Conservation (phyloP, 768 basidiomycete species). For the Gymnopilus junonius region DNA sequence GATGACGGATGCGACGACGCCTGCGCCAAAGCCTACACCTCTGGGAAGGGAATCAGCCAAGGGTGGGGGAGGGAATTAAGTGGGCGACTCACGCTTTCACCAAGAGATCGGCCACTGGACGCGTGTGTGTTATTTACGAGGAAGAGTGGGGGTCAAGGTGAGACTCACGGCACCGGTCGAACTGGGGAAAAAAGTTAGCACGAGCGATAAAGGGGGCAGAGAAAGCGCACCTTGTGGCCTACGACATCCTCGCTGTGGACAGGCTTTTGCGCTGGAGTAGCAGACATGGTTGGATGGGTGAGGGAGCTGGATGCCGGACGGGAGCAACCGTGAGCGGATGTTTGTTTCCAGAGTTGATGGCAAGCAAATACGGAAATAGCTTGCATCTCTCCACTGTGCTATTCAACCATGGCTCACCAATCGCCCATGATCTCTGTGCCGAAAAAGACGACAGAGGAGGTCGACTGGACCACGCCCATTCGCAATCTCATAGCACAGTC, state of each 20-base stretch:
- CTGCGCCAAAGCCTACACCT: conserved; percentile 87
- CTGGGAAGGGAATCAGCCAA: conserved; percentile 40
- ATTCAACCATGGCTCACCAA: conserved; percentile 73
- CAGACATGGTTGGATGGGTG: conserved; percentile 42
- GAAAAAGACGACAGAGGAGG: conserved; percentile 93
- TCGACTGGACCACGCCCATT: conserved; percentile 94
- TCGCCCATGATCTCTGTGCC: conserved; percentile 93
- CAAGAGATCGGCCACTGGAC: conserved; percentile 45
- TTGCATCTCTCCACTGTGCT: too few relatives aligned
- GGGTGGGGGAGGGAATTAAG: neutral
- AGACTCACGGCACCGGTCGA: conserved; percentile 83
- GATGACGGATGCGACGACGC: conserved; percentile 88
- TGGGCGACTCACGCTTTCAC: conserved; percentile 76
- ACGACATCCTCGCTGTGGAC: conserved; percentile 89
- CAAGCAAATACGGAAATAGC: conserved; percentile 22
- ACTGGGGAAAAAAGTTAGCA: too few relatives aligned
- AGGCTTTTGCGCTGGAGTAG: conserved; percentile 54
- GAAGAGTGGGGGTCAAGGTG: conserved; percentile 6
- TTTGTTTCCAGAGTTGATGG: conserved; percentile 22
- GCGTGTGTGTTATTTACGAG: conserved; percentile 9
- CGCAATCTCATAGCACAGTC: conserved; percentile 85
- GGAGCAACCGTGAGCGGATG: conserved; percentile 37
- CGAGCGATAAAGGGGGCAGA: too few relatives aligned
- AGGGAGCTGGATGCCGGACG: conserved; percentile 23
- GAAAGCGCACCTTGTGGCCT: conserved; percentile 81